These are phyloP conservation scores for Sideroxylon spinosum DNA, from an alignment of 179 eudicot genomes.

Conservation along the genomic window DNA sequence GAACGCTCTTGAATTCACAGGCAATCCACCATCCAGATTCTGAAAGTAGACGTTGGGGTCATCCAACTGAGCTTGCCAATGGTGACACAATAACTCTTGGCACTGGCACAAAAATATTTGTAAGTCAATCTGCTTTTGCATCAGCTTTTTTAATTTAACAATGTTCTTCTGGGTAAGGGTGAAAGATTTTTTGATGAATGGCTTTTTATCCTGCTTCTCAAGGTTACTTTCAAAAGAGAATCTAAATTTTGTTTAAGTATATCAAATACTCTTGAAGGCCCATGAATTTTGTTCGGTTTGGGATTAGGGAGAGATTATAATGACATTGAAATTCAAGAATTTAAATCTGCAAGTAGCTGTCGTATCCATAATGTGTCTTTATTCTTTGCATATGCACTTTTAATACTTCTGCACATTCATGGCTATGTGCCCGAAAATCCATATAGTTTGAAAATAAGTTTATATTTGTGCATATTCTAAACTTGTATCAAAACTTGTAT, in stretches of 20 bases:
- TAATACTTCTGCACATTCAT: no score
- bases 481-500: background rate
- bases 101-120: constrained; percentile 72
- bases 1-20: constrained; percentile 75
- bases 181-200: background rate
- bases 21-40: constrained; percentile 63
- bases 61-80: constrained; percentile 68
- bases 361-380: no score
- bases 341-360: background rate
- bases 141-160: background rate
- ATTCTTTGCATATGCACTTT: no score
- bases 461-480: no score
- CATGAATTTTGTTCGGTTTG: background rate
- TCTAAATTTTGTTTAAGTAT: background rate
- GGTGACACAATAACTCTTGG: constrained; percentile 90
- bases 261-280: background rate
- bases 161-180: background rate
- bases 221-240: constrained; percentile 4
- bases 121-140: constrained; percentile 29
- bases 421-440: no score
- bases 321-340: background rate
- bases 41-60: constrained; percentile 90
- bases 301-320: background rate
- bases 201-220: background rate
- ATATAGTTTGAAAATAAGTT: no score